Base-by-base conservation (phyloP, 2,329 filamentous ascomycete genomes). In the Trichoderma asperellum region DNA sequence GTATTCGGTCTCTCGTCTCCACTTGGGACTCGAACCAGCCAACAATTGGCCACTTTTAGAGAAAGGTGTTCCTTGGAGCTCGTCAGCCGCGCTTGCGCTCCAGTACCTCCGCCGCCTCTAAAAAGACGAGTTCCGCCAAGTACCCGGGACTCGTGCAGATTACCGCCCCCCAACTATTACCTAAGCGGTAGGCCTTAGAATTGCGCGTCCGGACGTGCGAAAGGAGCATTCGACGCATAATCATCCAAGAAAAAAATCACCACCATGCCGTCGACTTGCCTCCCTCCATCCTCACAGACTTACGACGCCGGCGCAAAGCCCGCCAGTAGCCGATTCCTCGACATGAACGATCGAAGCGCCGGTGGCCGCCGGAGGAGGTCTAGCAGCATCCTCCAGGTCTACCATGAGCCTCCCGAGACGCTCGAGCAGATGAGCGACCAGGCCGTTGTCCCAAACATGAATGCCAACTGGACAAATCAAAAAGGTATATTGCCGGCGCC, bases 341-440 rank as follows among this genome's bases (percentile, higher is more conserved):
- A 85, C 77, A 88, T 88, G 88, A 81, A 86, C 75, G 87, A 90
- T 76, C 76, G 75, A 65, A 86, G 86, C 77, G 89, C 91, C 79
- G 84, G 86, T 74, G 91, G 89, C 74, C 88, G 95, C 81, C 89
- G 95, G 87, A 91, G 96, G 85, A 91, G 96, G 83, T 98, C 96
- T 82, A 97, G 95, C 85, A 98, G 95, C 83, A 90, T 99, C 83
- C 84, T 89, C 75, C 86, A 89, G 79, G 94, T 99, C 83, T 98
- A 98, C 82, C 94, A 97, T 79, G 96, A 99, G 82, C 96, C 96
- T 68, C 90, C 91, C 71, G 96, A 99, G 86, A 97, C 95, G 68
- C 89, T 97, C 78, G 96, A 99, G 85, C 96, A 97, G 83, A 93
- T 97, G 82, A 97, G 92, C 79, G 96, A 99, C 81, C 96, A 98